Conservation (phyloP, 2,329 filamentous ascomycete genomes). For the Epichloe typhina region DNA sequence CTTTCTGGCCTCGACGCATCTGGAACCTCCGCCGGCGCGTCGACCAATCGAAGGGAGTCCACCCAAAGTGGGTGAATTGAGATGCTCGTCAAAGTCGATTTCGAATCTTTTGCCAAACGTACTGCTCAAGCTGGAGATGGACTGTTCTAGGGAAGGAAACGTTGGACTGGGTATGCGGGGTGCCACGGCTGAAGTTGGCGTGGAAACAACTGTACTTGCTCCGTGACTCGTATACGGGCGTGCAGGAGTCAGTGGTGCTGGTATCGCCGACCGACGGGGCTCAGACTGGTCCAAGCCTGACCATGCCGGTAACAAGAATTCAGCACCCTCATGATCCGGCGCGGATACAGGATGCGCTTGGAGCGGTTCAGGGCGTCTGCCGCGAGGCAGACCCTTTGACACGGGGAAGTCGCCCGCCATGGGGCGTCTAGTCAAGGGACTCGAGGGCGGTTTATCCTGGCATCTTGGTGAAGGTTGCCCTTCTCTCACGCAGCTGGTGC, state of each 20-base stretch:
- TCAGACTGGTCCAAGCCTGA: conserved; percentile 15
- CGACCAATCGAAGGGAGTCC: conserved; percentile 4
- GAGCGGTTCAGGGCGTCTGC: conserved; percentile 15
- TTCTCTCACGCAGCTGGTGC: conserved; percentile 5
- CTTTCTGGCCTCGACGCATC: conserved; percentile 18
- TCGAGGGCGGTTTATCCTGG: conserved; percentile 9
- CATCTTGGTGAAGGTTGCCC: conserved; percentile 4
- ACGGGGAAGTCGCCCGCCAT: conserved; percentile 22
- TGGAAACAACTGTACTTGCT: conserved; percentile 9
- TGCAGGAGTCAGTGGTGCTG: conserved; percentile 20
- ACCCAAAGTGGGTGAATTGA: background rate
- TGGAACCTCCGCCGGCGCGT: conserved; percentile 4
- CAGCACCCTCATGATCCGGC: background rate
- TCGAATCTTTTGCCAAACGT: conserved; percentile 20
- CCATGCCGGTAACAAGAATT: conserved; percentile 2
- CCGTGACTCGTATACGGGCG: conserved; percentile 2
- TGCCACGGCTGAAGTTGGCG: conserved; percentile 16
- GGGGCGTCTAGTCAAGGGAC: conserved; percentile 15
- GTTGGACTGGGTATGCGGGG: conserved; percentile 24
- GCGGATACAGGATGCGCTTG: background rate
- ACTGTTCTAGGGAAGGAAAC: conserved; percentile 21
- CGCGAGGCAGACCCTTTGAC: conserved; percentile 22
- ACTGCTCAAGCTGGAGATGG: conserved; percentile 20
- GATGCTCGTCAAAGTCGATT: conserved; percentile 9
- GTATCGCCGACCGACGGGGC: conserved; percentile 21